phyloP scores from a whole-genome alignment of 2,329 filamentous ascomycete species.

The Aspergillus bombycis region DNA sequence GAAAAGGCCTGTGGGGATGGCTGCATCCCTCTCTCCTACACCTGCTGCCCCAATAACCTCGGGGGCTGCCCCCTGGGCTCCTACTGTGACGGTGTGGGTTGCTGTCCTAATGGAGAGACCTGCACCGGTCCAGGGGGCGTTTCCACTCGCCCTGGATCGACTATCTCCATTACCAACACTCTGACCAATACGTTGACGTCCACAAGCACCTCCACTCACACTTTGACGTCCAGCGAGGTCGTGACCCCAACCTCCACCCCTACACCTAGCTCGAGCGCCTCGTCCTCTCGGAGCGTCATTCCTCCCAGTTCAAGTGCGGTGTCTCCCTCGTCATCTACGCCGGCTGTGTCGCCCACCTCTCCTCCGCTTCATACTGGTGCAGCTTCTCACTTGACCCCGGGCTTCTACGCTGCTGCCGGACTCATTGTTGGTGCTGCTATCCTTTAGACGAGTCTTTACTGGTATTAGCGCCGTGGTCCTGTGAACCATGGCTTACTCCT shows the following conservation, averaged over 20 bases:
- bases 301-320: not conserved
- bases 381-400: slow-evolving; percentile 5
- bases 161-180: slow-evolving; percentile 7
- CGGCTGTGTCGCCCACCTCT: not conserved
- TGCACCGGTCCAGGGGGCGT: slow-evolving; percentile 5
- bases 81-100: slow-evolving; percentile 7
- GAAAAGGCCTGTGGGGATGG: not conserved
- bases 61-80: slow-evolving; percentile 7
- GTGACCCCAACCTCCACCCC: not conserved
- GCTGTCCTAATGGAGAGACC: slow-evolving; percentile 11
- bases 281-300: not conserved
- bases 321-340: not conserved
- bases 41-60: slow-evolving; percentile 1
- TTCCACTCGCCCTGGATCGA: slow-evolving; percentile 1
- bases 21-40: slow-evolving; percentile 10
- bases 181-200: slow-evolving; percentile 3
- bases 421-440: slow-evolving; percentile 9
- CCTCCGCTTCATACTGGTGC: slow-evolving; percentile 6
- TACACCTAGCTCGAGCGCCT: not conserved
- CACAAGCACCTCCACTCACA: slow-evolving; percentile 2
- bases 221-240: not conserved
- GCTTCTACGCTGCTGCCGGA: slow-evolving; percentile 8
- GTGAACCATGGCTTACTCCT: not conserved
- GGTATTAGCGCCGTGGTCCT: not conserved
- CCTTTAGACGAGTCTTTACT: not conserved